Percentiles rank a stretch among this genome's conserved stretches.
Conservation (phyloP, 768 basidiomycete species). For the Harrya chromipes region DNA sequence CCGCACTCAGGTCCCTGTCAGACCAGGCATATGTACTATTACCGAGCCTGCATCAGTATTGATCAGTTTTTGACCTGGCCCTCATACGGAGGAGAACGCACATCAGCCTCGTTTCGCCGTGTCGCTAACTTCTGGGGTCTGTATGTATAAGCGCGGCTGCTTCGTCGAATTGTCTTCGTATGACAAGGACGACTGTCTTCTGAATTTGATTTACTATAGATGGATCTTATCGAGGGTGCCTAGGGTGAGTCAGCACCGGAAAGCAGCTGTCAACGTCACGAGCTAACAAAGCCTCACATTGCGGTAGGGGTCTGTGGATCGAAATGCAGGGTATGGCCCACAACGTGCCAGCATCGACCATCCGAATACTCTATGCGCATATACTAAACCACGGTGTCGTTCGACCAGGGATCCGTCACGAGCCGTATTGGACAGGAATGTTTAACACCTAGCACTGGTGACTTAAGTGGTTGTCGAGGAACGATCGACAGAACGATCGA, state of each 20-base stretch:
- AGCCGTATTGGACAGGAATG: constrained; percentile 52
- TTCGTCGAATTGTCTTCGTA: too few relatives aligned
- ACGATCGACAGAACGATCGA: constrained; percentile 49
- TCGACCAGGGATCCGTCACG: constrained; percentile 55
- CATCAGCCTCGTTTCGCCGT: too few relatives aligned
- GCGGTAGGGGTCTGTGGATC: neutral
- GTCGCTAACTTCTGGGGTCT: too few relatives aligned
- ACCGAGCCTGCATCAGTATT: too few relatives aligned
- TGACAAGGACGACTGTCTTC: too few relatives aligned
- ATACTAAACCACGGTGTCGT: constrained; percentile 5
- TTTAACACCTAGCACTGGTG: constrained; percentile 35
- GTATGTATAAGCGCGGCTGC: too few relatives aligned
- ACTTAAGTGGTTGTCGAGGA: constrained; percentile 40
- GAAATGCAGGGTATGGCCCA: neutral
- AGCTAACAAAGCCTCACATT: neutral
- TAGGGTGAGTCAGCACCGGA: neutral
- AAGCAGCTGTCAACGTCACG: neutral
- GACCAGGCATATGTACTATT: too few relatives aligned
- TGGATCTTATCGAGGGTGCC: too few relatives aligned
- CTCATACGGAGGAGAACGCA: too few relatives aligned
- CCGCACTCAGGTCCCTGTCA: too few relatives aligned
- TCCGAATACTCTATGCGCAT: neutral
- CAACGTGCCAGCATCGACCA: neutral
- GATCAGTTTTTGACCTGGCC: too few relatives aligned
- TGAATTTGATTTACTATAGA: too few relatives aligned